Evolutionary conservation across 108 stramenopile species (phyloP).

Genomic region (Licmophora abbreviata): DNA sequence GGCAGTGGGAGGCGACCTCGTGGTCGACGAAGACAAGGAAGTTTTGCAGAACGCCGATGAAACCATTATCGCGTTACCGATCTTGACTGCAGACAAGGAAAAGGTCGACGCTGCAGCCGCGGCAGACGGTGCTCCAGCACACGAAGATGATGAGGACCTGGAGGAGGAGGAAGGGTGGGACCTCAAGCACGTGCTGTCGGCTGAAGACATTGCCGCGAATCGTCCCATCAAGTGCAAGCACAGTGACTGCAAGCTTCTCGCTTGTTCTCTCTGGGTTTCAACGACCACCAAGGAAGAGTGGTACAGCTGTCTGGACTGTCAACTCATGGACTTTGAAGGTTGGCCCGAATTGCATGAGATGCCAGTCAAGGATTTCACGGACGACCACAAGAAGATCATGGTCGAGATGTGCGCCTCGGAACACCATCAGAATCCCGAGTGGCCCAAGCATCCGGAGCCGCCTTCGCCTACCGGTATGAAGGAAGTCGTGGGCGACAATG

Average conservation of each 20-base stretch:
- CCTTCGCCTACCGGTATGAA: conserved; percentile 9
- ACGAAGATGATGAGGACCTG: conserved; percentile 9
- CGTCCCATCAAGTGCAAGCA: conserved; percentile 23
- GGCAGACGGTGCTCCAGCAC: not conserved
- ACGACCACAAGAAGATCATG: conserved; percentile 42
- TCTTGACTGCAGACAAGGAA: not conserved
- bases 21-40: conserved; percentile 6
- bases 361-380: conserved; percentile 37
- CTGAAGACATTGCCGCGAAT: conserved; percentile 20
- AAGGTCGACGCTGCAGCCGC: not conserved
- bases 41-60: not conserved
- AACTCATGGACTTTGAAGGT: conserved; percentile 51
- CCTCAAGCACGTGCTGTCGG: conserved; percentile 26
- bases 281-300: conserved; percentile 20
- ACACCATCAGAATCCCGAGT: conserved; percentile 14
- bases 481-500: conserved; percentile 11
- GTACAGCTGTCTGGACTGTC: conserved; percentile 48
- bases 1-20: not conserved
- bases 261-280: conserved; percentile 29
- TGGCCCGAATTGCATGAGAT: conserved; percentile 43
- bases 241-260: conserved; percentile 21
- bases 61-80: not conserved
- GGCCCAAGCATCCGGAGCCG: conserved; percentile 40
- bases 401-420: conserved; percentile 50
- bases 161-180: conserved; percentile 34